Evolutionary conservation across 106 monocot species (phyloP).

Genomic region (Narthecium ossifragum): DNA sequence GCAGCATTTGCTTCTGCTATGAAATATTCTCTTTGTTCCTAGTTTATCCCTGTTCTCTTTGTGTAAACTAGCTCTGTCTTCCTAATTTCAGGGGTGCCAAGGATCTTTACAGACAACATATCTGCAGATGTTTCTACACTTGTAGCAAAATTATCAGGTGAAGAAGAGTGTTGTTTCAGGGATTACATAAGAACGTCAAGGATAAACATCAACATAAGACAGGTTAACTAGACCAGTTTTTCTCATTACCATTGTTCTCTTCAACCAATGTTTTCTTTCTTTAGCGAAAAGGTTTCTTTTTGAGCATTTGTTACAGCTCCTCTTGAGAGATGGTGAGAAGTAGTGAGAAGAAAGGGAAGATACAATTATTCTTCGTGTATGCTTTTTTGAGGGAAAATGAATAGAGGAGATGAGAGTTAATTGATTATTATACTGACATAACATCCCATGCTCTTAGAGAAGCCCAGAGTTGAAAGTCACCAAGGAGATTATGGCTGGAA

Average conservation of each 20-base stretch:
- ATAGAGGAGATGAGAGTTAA: background rate
- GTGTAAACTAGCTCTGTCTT: background rate
- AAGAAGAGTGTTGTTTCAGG: background rate
- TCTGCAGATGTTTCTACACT: background rate
- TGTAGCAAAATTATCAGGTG: background rate
- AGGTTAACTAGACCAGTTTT: constrained; percentile 31
- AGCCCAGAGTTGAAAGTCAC: background rate
- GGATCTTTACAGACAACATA: background rate
- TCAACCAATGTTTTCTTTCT: background rate
- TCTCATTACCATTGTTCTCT: background rate
- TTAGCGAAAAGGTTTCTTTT: background rate
- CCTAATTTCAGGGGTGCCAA: background rate
- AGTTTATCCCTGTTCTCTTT: background rate
- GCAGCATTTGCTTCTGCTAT: background rate
- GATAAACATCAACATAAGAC: constrained; percentile 65
- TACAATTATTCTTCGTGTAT: background rate
- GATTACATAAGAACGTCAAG: constrained; percentile 48
- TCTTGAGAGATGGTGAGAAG: background rate
- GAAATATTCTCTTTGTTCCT: background rate
- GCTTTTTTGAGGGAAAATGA: background rate
- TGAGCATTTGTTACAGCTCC: background rate
- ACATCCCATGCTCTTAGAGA: background rate
- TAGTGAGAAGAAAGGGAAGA: background rate
- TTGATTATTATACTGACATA: background rate
- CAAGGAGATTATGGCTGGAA: constrained; percentile 34